phyloP scores from a whole-genome alignment of 495 filamentous ascomycete species.

The Talaromyces borbonicus region DNA sequence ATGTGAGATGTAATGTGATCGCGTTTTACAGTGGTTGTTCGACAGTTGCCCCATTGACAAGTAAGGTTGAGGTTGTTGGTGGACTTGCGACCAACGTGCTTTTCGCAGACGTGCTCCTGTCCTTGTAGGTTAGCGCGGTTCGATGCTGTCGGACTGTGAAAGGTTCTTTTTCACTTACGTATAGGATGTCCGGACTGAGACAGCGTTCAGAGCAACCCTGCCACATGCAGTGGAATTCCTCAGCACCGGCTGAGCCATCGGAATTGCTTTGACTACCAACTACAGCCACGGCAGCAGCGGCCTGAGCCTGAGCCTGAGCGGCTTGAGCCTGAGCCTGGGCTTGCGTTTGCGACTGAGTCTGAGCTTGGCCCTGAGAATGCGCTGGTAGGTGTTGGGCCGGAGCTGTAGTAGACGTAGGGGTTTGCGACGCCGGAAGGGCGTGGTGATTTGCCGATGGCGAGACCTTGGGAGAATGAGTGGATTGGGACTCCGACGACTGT shows the following conservation, averaged over 20 bases:
- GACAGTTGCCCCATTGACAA: slow-evolving; percentile 94
- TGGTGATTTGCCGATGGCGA: no score
- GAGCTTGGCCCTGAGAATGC: neutral
- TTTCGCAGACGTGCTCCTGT: slow-evolving; percentile 97
- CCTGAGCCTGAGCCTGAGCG: slow-evolving; percentile 10
- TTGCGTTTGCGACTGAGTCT: slow-evolving; percentile 11
- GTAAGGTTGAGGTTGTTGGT: slow-evolving; percentile 98
- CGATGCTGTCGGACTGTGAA: slow-evolving; percentile 8
- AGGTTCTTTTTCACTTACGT: no score
- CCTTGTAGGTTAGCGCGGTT: slow-evolving; percentile 10
- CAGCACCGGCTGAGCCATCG: slow-evolving; percentile 18
- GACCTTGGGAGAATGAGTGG: neutral
- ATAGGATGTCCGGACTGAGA: slow-evolving; percentile 70
- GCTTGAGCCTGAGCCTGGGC: slow-evolving; percentile 14
- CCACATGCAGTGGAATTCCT: slow-evolving; percentile 79
- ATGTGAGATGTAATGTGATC: slow-evolving; percentile 99
- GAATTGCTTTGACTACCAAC: slow-evolving; percentile 27
- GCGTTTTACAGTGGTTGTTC: slow-evolving; percentile 94
- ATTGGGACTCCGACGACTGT: neutral
- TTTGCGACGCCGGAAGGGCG: no score
- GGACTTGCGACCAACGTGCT: slow-evolving; percentile 95
- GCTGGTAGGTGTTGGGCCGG: slow-evolving; percentile 1
- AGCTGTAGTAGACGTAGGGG: neutral
- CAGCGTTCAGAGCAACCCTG: slow-evolving; percentile 74
- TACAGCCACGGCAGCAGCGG: slow-evolving; percentile 32